These are phyloP conservation scores for Dactylellina leptospora DNA, from an alignment of 2,329 filamentous ascomycete genomes.

Conservation along the genomic window DNA sequence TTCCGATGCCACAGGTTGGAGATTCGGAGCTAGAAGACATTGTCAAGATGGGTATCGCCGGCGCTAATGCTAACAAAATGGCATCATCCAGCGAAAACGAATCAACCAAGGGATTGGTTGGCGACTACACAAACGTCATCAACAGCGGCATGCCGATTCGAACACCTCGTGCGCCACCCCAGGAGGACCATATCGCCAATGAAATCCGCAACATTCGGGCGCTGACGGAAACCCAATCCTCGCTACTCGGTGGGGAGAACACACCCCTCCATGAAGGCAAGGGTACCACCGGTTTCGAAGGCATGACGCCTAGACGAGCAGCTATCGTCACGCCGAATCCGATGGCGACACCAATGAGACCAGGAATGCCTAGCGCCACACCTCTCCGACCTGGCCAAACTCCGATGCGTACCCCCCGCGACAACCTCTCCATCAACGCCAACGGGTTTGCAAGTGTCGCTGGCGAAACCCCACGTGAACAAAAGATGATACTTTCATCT, in stretches of 20 bases:
- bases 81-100: constrained; percentile 82
- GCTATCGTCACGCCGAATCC: constrained; percentile 92
- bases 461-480: constrained; percentile 78
- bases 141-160: constrained; percentile 86
- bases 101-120: constrained; percentile 83
- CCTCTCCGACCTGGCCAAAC: constrained; percentile 75
- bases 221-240: constrained; percentile 91
- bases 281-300: constrained; percentile 86
- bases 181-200: constrained; percentile 95
- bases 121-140: constrained; percentile 79
- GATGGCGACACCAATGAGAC: constrained; percentile 84
- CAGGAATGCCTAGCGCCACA: constrained; percentile 71
- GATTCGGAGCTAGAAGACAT: constrained; percentile 95
- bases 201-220: constrained; percentile 94
- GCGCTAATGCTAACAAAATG: constrained; percentile 80
- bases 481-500: constrained; percentile 75
- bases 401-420: constrained; percentile 85
- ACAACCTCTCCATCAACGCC: constrained; percentile 83
- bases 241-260: constrained; percentile 90
- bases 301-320: constrained; percentile 81
- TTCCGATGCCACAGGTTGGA: constrained; percentile 89
- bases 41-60: constrained; percentile 96
- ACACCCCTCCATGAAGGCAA: constrained; percentile 83
- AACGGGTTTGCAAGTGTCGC: constrained; percentile 74
- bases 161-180: constrained; percentile 87